Percentiles rank a stretch among this genome's conserved stretches.
Evolutionary conservation across 2,329 filamentous ascomycete genomes (phyloP).

Genomic region (Trichoderma atroviride): DNA sequence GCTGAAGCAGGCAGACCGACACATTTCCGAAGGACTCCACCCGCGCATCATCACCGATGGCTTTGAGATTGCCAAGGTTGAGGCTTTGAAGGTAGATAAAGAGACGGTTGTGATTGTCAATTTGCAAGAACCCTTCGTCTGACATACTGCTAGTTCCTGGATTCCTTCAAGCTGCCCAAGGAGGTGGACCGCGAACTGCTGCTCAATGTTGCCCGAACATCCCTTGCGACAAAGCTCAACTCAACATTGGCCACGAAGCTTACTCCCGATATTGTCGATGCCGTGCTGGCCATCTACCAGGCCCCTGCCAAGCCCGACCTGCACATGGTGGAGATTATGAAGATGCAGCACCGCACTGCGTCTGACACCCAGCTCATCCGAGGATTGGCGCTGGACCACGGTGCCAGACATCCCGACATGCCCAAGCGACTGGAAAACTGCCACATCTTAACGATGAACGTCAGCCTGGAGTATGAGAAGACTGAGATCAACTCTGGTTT

Average conservation of each 20-base stretch:
- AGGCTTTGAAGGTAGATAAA: constrained; percentile 74
- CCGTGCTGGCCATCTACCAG: constrained; percentile 91
- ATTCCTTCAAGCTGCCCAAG: constrained; percentile 85
- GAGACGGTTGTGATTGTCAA: constrained; percentile 14
- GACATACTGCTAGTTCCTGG: constrained; percentile 71
- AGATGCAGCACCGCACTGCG: constrained; percentile 97
- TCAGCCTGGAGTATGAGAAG: constrained; percentile 98
- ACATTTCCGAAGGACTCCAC: constrained; percentile 96
- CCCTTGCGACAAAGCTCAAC: constrained; percentile 94
- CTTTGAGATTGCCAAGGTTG: constrained; percentile 93
- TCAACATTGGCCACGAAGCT: constrained; percentile 84
- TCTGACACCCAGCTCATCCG: constrained; percentile 95
- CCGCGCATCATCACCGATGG: constrained; percentile 96
- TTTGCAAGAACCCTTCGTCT: constrained; percentile 29
- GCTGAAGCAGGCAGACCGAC: constrained; percentile 94
- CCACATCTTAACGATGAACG: constrained; percentile 91
- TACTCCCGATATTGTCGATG: constrained; percentile 93
- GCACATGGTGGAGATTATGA: constrained; percentile 99
- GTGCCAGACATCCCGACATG: constrained; percentile 97
- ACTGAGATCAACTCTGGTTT: constrained; percentile 98
- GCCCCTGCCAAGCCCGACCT: constrained; percentile 89
- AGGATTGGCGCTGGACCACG: constrained; percentile 90
- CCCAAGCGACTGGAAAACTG: constrained; percentile 95
- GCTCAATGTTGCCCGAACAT: constrained; percentile 89
- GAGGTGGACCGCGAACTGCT: constrained; percentile 93